Conservation (phyloP, 139 green algal genomes). For the Chara braunii region DNA sequence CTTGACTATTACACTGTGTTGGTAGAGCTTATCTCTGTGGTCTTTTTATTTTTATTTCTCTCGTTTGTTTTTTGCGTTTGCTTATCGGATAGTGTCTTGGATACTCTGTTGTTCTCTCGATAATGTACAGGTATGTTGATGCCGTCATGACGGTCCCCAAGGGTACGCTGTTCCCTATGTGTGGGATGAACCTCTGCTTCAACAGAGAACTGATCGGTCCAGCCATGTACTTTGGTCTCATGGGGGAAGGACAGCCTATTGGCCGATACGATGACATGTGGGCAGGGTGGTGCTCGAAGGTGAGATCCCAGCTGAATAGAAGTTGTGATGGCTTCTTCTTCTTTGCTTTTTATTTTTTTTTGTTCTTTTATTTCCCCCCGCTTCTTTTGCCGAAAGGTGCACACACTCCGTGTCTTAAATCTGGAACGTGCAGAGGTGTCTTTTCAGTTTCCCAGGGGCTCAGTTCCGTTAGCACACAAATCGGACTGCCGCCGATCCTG, state of each 20-base stretch:
- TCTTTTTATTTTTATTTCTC: no score
- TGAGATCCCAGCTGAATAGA: no score
- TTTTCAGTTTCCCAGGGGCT: no score
- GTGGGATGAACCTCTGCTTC: conserved; percentile 95
- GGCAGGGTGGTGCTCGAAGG: conserved; percentile 91
- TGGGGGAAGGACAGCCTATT: conserved; percentile 92
- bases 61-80: no score
- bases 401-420: no score
- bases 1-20: no score
- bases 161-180: conserved; percentile 93
- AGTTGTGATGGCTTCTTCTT: background rate
- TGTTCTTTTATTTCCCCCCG: background rate
- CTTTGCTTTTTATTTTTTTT: conserved; percentile 10
- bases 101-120: no score
- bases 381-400: background rate
- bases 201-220: conserved; percentile 80
- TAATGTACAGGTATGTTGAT: conserved; percentile 78
- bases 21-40: no score
- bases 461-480: no score
- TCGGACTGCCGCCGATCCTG: no score
- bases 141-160: conserved; percentile 92
- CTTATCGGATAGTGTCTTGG: no score
- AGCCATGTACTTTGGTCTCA: conserved; percentile 96
- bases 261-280: conserved; percentile 97
- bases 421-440: no score